Evolutionary conservation across 768 basidiomycete genomes (phyloP), one percentile per base, ranked within the genome.

Genomic region (Mycena polygramma): DNA sequence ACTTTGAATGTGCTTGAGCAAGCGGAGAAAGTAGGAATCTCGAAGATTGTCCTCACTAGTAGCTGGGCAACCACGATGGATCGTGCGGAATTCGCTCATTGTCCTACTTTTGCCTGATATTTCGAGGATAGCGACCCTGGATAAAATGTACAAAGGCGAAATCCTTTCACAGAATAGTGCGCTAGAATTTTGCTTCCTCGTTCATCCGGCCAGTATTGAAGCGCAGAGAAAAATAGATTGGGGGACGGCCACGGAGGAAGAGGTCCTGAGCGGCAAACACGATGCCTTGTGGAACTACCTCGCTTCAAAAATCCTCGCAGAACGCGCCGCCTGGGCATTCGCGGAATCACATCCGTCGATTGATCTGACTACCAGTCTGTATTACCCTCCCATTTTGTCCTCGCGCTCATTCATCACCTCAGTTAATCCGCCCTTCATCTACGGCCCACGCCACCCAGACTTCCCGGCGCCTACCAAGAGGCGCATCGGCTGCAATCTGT

Each of bases 321-420:
- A 87, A 72, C 72, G 74, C 35, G 83, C 83, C 0, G 77, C 82
- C 10, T 86, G 85, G 84, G 76, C 82, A 13, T 84, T 84, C 58
- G 84, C 80, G 7, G 72, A 75, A 46, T 73, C 79, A 35, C 81
- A 86, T 66, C 80, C 83, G n/a, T 66, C 82, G 17, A 74, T 85
- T 43, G 81, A 83, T 45, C 63, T 85, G 57, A 77, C 81, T 14
- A 82, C 83, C 14, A 75, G 85, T 86, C 55, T 67, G 83, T 75
- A 20, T 20, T 30, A 1, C 39, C 41, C 30, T 48, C 30, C 7
- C 3, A 19, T 9, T 37, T 4, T 26, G 2, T 7, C 17, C 2
- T 2, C 17, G 20, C 37, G 14, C 36, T 41, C 17, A 26, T 37
- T 11, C 8, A 19, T 19, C 45, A 41, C 17, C 19, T 17, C 71